Evolutionary conservation across 495 filamentous ascomycete genomes (phyloP).

Genomic region (Penicillium desertorum): DNA sequence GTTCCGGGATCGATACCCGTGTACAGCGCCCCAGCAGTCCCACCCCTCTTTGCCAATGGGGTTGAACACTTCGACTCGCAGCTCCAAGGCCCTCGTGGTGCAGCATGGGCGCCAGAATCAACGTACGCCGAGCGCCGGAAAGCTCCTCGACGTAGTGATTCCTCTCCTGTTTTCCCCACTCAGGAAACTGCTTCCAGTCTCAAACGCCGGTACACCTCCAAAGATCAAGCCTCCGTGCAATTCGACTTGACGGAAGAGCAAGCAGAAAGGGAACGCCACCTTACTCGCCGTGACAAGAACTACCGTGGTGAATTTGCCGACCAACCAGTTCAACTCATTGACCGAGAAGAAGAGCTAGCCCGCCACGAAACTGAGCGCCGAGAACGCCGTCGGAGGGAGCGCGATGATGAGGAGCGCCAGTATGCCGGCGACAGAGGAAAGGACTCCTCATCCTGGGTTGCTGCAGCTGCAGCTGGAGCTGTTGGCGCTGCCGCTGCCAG

Average conservation of each 20-base stretch:
- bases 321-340: constrained; percentile 32
- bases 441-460: constrained; percentile 40
- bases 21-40: constrained; percentile 36
- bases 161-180: constrained; percentile 34
- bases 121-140: constrained; percentile 10
- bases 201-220: constrained; percentile 41
- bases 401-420: constrained; percentile 25
- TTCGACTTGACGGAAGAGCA: constrained; percentile 52
- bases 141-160: constrained; percentile 34
- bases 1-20: constrained; percentile 32
- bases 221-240: constrained; percentile 48
- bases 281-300: constrained; percentile 33
- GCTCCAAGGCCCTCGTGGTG: constrained; percentile 28
- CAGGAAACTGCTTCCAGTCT: constrained; percentile 28
- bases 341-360: constrained; percentile 18
- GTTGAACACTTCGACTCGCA: constrained; percentile 27
- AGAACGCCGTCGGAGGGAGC: constrained; percentile 21
- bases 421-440: constrained; percentile 20
- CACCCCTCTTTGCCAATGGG: constrained; percentile 33
- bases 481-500: constrained; percentile 48
- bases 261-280: constrained; percentile 43
- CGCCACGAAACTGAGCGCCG: constrained; percentile 20
- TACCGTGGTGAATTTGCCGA: constrained; percentile 18
- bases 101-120: constrained; percentile 5
- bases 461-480: constrained; percentile 49